Base-by-base conservation (phyloP, 2,329 filamentous ascomycete species). In the Lachnellula suecica region DNA sequence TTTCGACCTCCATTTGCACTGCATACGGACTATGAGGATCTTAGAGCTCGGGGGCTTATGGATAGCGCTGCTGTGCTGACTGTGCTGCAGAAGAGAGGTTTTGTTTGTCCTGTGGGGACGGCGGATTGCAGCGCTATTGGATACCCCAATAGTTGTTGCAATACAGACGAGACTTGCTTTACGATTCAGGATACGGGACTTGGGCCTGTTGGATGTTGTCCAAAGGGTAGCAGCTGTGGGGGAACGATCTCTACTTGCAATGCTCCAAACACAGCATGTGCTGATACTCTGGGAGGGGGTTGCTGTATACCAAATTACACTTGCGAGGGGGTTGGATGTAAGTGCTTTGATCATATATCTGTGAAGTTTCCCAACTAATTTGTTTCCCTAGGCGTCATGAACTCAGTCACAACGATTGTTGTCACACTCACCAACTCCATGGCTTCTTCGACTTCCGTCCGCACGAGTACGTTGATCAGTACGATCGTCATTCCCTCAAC, bases 191-290 rank as follows among this genome's bases (percentile, higher is more conserved):
- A 88, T 66, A 79, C 79, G 5, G 79, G 79, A 0, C 73, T 85
- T 24, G 87, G 87, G 7, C 79, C 82, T 41, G 83, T 93, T 2
- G 89, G 88, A 3, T 94, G 89, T 69, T 94, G 89, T 70, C 86
- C 87, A 0, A 65, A 74, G 31, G 88, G 87, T 3, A 72, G 75
- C 40, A 78, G 68, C 5, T 93, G 89, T 67, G 78, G 78, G 3
- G 85, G 86, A 9, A 71, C 72, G 1, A 82, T 92, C 5, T 79
- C 78, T 0, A 66, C 66, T n/a, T 92, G 89, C 74, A 56, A 76
- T 2, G 71, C 74, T 4, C 84, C 79, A 37, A 84, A 87, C 54
- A 79, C 81, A 10, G 80, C 81, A 44, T 93, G 89, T 65, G 75
- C 84, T 0, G 75, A 81, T 7, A 77, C 78, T 29, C 67, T 85